Percentiles rank a stretch among this genome's conserved stretches.
Conservation (phyloP, 140 eudicot species). For the Erigeron philadelphicus region DNA sequence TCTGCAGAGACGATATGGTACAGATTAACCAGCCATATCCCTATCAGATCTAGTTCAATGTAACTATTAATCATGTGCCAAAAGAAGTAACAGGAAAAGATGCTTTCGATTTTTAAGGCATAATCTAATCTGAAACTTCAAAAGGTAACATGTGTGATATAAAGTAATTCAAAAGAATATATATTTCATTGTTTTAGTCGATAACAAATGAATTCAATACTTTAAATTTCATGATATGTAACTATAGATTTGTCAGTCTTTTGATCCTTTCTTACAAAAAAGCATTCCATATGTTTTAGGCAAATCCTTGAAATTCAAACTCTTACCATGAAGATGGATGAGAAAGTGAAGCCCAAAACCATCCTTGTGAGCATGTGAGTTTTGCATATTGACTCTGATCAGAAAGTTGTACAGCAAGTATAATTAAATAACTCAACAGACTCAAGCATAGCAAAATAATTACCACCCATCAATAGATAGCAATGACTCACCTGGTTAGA, state of each 20-base stretch:
- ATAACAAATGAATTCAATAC: not conserved
- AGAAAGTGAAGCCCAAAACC: conserved; percentile 78
- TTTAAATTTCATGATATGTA: not conserved
- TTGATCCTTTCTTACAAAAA: conserved; percentile 1
- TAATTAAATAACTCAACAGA: conserved; percentile 10
- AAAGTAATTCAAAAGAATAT: not conserved
- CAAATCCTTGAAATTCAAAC: not conserved
- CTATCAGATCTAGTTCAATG: not conserved
- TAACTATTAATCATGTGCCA: not conserved
- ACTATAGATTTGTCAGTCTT: not conserved
- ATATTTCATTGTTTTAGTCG: not conserved
- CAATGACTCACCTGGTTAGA: conserved; percentile 56
- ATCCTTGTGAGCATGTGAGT: conserved; percentile 81
- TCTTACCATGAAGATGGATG: conserved; percentile 70
- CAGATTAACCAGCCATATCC: not conserved
- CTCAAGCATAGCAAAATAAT: not conserved
- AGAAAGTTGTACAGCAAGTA: not conserved
- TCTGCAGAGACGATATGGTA: not conserved
- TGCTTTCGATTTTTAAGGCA: not conserved
- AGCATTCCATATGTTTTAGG: not conserved
- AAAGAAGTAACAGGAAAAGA: not conserved
- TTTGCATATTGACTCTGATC: conserved; percentile 67
- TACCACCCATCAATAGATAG: conserved; percentile 7
- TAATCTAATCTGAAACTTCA: not conserved
- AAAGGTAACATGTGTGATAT: not conserved